Percentiles rank a stretch among this genome's conserved stretches.
These are phyloP conservation scores for Scytalidium sp. DNA, from an alignment of 2,329 filamentous ascomycete genomes.

Conservation along the genomic window DNA sequence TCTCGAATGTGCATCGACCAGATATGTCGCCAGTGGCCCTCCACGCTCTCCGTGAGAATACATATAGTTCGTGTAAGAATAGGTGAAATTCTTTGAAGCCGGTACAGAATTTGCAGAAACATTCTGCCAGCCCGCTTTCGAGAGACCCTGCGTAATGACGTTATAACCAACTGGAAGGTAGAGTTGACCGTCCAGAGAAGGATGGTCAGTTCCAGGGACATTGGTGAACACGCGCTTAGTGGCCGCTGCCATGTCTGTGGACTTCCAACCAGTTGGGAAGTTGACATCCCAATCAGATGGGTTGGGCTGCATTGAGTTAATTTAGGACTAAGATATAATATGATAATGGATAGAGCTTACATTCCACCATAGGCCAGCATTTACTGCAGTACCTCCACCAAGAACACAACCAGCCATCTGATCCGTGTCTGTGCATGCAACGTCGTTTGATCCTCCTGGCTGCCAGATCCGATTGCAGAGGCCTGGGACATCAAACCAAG, in stretches of 20 bases:
- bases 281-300: slow-evolving; percentile 67
- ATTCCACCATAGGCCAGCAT: slow-evolving; percentile 68
- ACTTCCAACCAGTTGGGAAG: slow-evolving; percentile 71
- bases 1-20: slow-evolving; percentile 56
- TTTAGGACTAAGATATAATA: slow-evolving; percentile 6
- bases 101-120: slow-evolving; percentile 57
- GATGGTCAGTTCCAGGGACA: slow-evolving; percentile 67
- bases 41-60: slow-evolving; percentile 63
- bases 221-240: slow-evolving; percentile 61
- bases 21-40: slow-evolving; percentile 69
- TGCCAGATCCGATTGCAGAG: slow-evolving; percentile 64
- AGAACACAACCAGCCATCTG: slow-evolving; percentile 72
- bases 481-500: slow-evolving; percentile 69
- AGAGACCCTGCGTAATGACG: slow-evolving; percentile 57
- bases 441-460: slow-evolving; percentile 28
- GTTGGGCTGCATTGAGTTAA: slow-evolving; percentile 43
- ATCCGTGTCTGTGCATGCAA: slow-evolving; percentile 67
- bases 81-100: slow-evolving; percentile 63
- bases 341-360: slow-evolving; percentile 24
- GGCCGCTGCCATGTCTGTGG: slow-evolving; percentile 56
- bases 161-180: slow-evolving; percentile 68
- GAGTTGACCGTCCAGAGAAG: slow-evolving; percentile 62
- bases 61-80: slow-evolving; percentile 64
- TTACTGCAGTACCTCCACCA: slow-evolving; percentile 54
- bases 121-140: slow-evolving; percentile 58